A percentile compares a stretch with the other conserved stretches of the same genome.
phyloP scores from a whole-genome alignment of 106 monocot species.

The Acanthochlamys bracteata region DNA sequence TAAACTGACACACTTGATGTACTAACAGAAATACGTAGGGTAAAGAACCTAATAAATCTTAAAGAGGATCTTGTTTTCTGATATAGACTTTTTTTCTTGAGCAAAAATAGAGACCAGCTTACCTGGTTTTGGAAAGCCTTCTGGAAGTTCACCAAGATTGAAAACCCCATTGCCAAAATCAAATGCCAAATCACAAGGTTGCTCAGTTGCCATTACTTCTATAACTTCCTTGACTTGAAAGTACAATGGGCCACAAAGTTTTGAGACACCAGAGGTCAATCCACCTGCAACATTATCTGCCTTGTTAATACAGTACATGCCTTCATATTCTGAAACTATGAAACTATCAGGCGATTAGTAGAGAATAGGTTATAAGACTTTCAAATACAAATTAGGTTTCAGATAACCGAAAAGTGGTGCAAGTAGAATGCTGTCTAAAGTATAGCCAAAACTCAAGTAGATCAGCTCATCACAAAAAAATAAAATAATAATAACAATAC shows the following conservation, averaged over 20 bases:
- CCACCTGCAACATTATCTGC: conserved; percentile 28
- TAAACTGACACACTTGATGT: not conserved
- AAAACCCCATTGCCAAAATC: conserved; percentile 71
- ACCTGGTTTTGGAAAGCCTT: conserved; percentile 64
- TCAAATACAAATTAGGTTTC: no score
- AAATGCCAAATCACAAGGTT: conserved; percentile 79
- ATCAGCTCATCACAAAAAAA: no score
- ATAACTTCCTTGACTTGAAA: conserved; percentile 40
- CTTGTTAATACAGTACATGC: not conserved
- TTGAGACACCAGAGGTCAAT: conserved; percentile 20
- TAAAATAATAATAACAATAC: no score
- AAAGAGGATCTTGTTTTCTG: not conserved
- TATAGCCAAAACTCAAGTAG: no score
- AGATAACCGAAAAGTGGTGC: no score
- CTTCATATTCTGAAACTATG: no score
- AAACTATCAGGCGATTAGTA: no score
- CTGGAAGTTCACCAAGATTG: conserved; percentile 31
- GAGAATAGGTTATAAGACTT: no score
- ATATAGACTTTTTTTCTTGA: not conserved
- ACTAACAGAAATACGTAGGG: not conserved
- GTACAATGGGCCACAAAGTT: conserved; percentile 52
- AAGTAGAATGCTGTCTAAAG: no score
- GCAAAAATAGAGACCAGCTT: not conserved
- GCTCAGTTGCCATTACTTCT: conserved; percentile 77
- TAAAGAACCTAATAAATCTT: not conserved